Percentiles rank a stretch among this genome's conserved stretches.
Conservation (phyloP, 148 eudicot species). For the Rhododendron ovatum region DNA sequence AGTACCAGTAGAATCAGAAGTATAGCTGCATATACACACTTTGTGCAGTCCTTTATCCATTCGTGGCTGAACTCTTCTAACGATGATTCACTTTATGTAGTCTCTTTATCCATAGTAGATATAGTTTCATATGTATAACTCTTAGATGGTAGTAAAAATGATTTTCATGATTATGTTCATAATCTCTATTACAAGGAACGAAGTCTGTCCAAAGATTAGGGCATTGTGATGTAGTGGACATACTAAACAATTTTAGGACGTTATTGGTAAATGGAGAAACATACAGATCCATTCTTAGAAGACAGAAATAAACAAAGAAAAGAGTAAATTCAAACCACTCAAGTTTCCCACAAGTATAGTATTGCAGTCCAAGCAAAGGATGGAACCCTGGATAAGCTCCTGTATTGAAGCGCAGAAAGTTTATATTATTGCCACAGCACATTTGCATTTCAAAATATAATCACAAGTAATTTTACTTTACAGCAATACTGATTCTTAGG, state of each 20-base stretch:
- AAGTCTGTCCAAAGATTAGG: neutral
- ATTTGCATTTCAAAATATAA: neutral
- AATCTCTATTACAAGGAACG: neutral
- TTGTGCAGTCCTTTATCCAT: neutral
- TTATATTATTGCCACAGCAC: neutral
- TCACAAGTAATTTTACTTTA: neutral
- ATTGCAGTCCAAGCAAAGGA: constrained; percentile 90
- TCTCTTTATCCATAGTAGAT: neutral
- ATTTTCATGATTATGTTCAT: neutral
- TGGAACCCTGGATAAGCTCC: constrained; percentile 75
- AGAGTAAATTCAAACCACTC: constrained; percentile 57
- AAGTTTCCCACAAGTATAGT: constrained; percentile 85
- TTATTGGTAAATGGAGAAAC: neutral
- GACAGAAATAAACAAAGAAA: neutral
- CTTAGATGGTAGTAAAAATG: neutral
- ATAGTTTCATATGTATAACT: neutral
- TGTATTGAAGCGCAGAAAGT: constrained; percentile 21
- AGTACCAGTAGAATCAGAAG: neutral
- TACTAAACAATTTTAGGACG: neutral
- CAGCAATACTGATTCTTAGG: neutral
- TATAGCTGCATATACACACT: neutral
- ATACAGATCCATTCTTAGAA: neutral
- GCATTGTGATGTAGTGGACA: neutral
- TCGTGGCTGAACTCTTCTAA: neutral
- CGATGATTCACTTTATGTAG: neutral